Conservation (phyloP, 352 stramenopile species). For the Aphanomyces stellatus region DNA sequence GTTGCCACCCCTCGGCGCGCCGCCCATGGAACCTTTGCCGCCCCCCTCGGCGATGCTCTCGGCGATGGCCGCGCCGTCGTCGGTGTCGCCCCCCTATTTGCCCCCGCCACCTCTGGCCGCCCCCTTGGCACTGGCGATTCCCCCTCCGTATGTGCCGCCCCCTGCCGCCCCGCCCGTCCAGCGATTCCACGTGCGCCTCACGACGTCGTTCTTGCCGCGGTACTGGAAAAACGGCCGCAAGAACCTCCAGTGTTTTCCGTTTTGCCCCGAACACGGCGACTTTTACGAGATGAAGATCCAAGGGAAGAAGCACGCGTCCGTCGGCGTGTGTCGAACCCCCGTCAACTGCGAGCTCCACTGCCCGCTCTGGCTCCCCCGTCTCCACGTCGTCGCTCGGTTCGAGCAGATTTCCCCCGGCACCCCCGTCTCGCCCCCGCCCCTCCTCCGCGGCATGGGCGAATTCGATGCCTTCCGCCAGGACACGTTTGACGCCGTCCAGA, state of each 20-base stretch:
- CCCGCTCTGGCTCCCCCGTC: background rate
- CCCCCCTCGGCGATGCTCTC: background rate
- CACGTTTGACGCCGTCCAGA: conserved; percentile 74
- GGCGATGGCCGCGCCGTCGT: background rate
- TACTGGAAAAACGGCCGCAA: conserved; percentile 89
- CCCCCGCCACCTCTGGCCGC: background rate
- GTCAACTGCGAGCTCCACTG: conserved; percentile 41
- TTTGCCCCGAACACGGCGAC: conserved; percentile 78
- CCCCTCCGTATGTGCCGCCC: background rate
- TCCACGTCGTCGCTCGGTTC: conserved; percentile 59
- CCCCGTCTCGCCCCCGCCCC: conserved; percentile 33
- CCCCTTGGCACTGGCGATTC: too few relatives aligned
- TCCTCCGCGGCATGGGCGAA: conserved; percentile 26
- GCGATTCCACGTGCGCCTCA: conserved; percentile 15
- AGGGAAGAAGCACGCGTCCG: conserved; percentile 78
- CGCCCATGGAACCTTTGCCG: background rate
- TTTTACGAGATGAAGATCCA: conserved; percentile 89
- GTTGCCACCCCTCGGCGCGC: too few relatives aligned
- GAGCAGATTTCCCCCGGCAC: conserved; percentile 45
- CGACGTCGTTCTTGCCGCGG: conserved; percentile 11
- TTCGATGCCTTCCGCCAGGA: conserved; percentile 74
- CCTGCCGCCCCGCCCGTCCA: background rate
- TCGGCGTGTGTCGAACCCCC: conserved; percentile 69
- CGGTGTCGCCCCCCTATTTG: too few relatives aligned
- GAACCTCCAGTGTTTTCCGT: conserved; percentile 84